Evolutionary conservation across 768 basidiomycete species (phyloP), one percentile per base, ranked within the genome.

Genomic region (Paxillus ammoniavirescens): DNA sequence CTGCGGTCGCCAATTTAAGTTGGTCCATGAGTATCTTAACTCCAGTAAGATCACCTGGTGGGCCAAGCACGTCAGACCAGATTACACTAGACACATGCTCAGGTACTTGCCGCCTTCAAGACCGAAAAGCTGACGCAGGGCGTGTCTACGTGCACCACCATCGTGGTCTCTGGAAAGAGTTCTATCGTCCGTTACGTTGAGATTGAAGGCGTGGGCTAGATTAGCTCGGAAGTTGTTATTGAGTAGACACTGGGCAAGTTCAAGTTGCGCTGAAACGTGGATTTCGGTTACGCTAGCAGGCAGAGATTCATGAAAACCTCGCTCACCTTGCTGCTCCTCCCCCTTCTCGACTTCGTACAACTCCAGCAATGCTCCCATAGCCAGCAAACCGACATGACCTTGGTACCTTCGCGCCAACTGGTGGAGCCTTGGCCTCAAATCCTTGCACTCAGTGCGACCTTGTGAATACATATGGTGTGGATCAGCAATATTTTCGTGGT

Each of bases 351-450:
- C 8, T 8, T 59, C 37, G 2, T 54, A 56, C 7, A 67, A 38
- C 5, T 38, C 50, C 31, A 67, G 56, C 4, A 49, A 40, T 47
- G 65, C 54, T 21, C 65, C 62, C 2, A 62, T 60, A 13, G 65
- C 60, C 3, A 65, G 54, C 18, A 51, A 52, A 35, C 65, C 62
- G 18, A 67, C 37, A 5, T 56, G 38, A 26, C 48, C 17, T 0
- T 51, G 50, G 2, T 52, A 1, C 12, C 44, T 62, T 35, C 10
- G 31, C 4, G 63, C 60, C n/a, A 66, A 36, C 31, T 57, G 21
- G 28, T 42, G 53, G 23, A 66, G 37, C 35, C 60, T 58, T 7
- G 55, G 48, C 21, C 47, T 62, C 26, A 67, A 58, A 21, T 21
- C 21, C 21, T 21, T 21, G 21, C 21, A 21, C 6, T 1, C 1